These are phyloP conservation scores for Aspergillus panamensis DNA, from an alignment of 495 filamentous ascomycete species.

Conservation along the genomic window DNA sequence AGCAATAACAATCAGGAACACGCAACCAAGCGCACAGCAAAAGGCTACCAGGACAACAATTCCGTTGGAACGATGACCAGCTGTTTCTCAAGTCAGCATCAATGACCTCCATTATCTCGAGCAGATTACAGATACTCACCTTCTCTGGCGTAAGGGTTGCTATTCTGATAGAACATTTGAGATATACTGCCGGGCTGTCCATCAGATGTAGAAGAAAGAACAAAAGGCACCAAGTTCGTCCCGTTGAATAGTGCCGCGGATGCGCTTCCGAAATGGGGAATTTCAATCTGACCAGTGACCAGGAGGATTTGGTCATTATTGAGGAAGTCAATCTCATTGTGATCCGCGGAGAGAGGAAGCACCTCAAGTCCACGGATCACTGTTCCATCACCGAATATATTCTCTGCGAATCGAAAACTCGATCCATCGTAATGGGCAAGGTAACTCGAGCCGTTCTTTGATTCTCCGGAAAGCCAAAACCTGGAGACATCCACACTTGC, in stretches of 20 bases:
- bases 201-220: conserved; percentile 64
- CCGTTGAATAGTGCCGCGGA: conserved; percentile 90
- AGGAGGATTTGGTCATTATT: conserved; percentile 67
- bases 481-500: conserved; percentile 61
- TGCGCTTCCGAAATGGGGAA: conserved; percentile 73
- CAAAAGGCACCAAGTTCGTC: conserved; percentile 69
- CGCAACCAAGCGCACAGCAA: conserved; percentile 79
- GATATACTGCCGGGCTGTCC: conserved; percentile 68
- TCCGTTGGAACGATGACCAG: conserved; percentile 66
- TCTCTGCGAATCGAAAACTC: conserved; percentile 54
- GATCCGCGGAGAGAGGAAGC: conserved; percentile 62
- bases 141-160: conserved; percentile 57
- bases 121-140: conserved; percentile 39
- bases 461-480: conserved; percentile 75
- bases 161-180: conserved; percentile 70
- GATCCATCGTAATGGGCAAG: conserved; percentile 71
- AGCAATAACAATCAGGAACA: conserved; percentile 81
- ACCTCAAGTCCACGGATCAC: conserved; percentile 76
- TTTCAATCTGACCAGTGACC: conserved; percentile 71
- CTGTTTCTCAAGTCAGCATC: conserved; percentile 33
- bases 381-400: conserved; percentile 59
- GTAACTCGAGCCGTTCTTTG: conserved; percentile 65
- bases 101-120: conserved; percentile 5
- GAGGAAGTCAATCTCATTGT: conserved; percentile 61
- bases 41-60: conserved; percentile 92